Base-by-base conservation (phyloP, 2,329 filamentous ascomycete species). In the Calonectria multiphialidica region DNA sequence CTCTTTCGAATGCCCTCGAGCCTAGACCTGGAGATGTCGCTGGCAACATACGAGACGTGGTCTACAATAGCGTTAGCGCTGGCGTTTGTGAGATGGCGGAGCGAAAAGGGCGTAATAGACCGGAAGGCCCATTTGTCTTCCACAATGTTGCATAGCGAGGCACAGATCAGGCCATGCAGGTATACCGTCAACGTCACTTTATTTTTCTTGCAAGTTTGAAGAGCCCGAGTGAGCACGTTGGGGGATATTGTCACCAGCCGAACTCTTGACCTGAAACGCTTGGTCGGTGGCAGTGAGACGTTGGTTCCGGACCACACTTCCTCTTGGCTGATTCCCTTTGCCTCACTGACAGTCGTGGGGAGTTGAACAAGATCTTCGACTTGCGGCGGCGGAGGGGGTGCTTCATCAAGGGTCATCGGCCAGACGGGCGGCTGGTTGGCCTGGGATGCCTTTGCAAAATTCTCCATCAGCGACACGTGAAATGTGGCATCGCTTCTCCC, bases 401-500 rank as follows among this genome's bases (percentile, higher is more conserved):
- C 0, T 5, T 44, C n/a, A 2, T n/a, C 18, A 0, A 71, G 28
- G 8, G 25, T 28, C 18, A 72, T 45, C 2, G 74, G 75, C 74
- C 75, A 76, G 1, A 15, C 2, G 1, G 70, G 45, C 0, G 12
- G n/a, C 1, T 2, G 0, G 0, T 18, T 0, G 3, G n/a, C 61
- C 13, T 18, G 18, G 8, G 35, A 57, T 5, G 37, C 18, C 2
- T 18, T 9, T 3, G 30, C 25, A 5, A 76, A 55, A 2, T 45
- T 35, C 0, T 23, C 62, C 65, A 73, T 70, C 0, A 76, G 8
- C 1, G 70, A 65, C 1, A 44, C 2, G 7, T 76, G 75, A 0
- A 76, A 76, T 1, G 67, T 42, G 2, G 74, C 18, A 0, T 66
- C 59, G 0, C 75, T 76, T 16, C 74, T 0, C 1, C 74, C 75